Conservation (phyloP, 176 grass and related monocot genomes). For the Thalia dealbata region DNA sequence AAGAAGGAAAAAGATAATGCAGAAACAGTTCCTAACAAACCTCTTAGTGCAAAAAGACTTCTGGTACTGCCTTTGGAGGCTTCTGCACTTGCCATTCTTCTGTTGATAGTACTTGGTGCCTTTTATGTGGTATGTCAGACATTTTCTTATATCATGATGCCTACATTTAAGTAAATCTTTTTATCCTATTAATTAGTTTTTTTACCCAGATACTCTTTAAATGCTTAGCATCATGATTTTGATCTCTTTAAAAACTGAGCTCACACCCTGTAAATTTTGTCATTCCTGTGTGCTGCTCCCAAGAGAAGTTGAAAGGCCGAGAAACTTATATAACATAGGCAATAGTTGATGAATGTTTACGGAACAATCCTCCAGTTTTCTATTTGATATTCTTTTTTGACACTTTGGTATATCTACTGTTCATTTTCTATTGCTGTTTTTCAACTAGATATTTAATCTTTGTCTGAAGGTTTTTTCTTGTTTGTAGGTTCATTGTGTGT, state of each 20-base stretch:
- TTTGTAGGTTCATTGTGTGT: constrained; percentile 93
- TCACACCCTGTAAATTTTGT: too few species aligned
- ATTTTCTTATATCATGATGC: too few species aligned
- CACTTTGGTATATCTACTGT: too few species aligned
- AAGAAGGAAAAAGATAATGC: constrained; percentile 74
- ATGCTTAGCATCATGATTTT: not conserved
- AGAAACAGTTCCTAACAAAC: constrained; percentile 42
- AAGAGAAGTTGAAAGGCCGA: too few species aligned
- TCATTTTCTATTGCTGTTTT: not conserved
- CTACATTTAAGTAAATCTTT: too few species aligned
- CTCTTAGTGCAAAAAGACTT: constrained; percentile 61
- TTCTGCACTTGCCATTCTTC: constrained; percentile 62
- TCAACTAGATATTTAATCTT: not conserved
- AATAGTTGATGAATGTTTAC: not conserved
- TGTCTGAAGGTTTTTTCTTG: not conserved
- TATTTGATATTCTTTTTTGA: not conserved
- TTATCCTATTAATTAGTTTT: not conserved
- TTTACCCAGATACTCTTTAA: not conserved
- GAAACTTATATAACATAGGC: not conserved
- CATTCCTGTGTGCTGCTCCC: too few species aligned
- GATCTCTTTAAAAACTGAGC: not conserved
- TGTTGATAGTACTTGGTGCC: constrained; percentile 72
- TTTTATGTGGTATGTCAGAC: constrained; percentile 75
- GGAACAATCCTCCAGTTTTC: not conserved
- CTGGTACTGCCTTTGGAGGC: constrained; percentile 70